phyloP scores from a whole-genome alignment of 2,329 filamentous ascomycete species.

The Camptophora hylomeconis region DNA sequence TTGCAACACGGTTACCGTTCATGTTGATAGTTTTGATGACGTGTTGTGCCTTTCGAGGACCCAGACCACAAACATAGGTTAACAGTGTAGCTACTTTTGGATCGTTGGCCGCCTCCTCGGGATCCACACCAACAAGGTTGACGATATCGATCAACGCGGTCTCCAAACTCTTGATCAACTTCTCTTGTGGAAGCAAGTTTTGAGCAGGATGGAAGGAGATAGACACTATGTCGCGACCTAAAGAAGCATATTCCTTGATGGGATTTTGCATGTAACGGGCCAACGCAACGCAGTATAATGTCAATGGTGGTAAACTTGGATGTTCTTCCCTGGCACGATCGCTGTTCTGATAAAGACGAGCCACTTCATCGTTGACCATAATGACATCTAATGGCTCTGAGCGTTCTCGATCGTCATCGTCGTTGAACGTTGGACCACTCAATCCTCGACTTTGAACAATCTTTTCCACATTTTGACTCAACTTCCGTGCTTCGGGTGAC shows the following conservation, averaged over 20 bases:
- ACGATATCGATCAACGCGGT: constrained; percentile 99
- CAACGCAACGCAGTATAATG: constrained; percentile 78
- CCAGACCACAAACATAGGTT: constrained; percentile 81
- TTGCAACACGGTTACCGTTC: constrained; percentile 75
- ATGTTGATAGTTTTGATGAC: constrained; percentile 81
- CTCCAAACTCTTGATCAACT: constrained; percentile 74
- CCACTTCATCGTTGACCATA: constrained; percentile 91
- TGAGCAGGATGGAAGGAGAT: constrained; percentile 84
- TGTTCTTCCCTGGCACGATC: constrained; percentile 66
- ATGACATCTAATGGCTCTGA: constrained; percentile 76
- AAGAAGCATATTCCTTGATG: constrained; percentile 87
- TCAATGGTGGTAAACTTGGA: constrained; percentile 63
- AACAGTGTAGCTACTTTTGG: constrained; percentile 73
- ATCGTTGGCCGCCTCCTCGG: constrained; percentile 81
- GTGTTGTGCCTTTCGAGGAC: constrained; percentile 77
- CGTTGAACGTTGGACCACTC: constrained; percentile 67
- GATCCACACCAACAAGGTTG: constrained; percentile 87
- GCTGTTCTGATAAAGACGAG: constrained; percentile 89
- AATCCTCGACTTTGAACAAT: constrained; percentile 68
- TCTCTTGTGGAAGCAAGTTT: constrained; percentile 74
- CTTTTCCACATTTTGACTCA: constrained; percentile 68
- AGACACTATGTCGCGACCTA: constrained; percentile 77
- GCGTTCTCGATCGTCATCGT: constrained; percentile 64
- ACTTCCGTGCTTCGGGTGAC: constrained; percentile 70
- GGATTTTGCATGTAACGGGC: constrained; percentile 91